Conservation (phyloP, 495 filamentous ascomycete species). For the Cairneyella variabilis region DNA sequence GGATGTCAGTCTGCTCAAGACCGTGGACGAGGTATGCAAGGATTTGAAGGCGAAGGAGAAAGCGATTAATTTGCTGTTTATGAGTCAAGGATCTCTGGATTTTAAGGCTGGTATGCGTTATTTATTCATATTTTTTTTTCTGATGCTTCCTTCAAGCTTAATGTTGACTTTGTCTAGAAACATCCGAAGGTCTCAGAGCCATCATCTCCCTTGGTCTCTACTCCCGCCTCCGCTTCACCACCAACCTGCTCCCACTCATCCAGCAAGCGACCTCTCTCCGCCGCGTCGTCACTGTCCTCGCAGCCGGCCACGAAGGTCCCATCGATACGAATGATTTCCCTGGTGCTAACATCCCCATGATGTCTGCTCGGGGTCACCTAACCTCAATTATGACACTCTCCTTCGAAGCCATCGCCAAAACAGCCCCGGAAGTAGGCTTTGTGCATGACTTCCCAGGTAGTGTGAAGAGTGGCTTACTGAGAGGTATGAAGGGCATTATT, state of each 20-base stretch:
- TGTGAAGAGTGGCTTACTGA: conserved; percentile 41
- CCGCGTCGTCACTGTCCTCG: conserved; percentile 56
- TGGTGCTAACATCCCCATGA: conserved; percentile 26
- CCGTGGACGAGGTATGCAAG: conserved; percentile 25
- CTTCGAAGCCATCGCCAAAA: conserved; percentile 42
- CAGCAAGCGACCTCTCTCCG: conserved; percentile 39
- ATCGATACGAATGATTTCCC: conserved; percentile 47
- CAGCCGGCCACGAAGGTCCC: conserved; percentile 50
- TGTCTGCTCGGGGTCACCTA: conserved; percentile 38
- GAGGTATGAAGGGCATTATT: conserved; percentile 13
- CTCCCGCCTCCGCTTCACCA: conserved; percentile 57
- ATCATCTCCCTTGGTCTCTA: conserved; percentile 55
- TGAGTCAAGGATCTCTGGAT: conserved; percentile 15
- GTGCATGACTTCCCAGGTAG: conserved; percentile 54
- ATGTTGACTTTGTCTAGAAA: conserved; percentile 35
- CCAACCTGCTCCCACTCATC: conserved; percentile 60
- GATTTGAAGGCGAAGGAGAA: conserved; percentile 21
- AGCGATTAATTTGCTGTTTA: conserved; percentile 26
- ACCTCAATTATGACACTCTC: conserved; percentile 47
- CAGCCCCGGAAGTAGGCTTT: conserved; percentile 49
- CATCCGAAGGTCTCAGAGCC: conserved; percentile 53
- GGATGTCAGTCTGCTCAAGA: conserved; percentile 21
- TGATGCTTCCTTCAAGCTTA: background rate
- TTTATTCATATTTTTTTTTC: background rate
- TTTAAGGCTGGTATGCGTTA: conserved; percentile 1